A percentile compares a stretch with the other conserved stretches of the same genome.
phyloP scores from a whole-genome alignment of 768 basidiomycete species.

The Candolleomyces eurysporus region DNA sequence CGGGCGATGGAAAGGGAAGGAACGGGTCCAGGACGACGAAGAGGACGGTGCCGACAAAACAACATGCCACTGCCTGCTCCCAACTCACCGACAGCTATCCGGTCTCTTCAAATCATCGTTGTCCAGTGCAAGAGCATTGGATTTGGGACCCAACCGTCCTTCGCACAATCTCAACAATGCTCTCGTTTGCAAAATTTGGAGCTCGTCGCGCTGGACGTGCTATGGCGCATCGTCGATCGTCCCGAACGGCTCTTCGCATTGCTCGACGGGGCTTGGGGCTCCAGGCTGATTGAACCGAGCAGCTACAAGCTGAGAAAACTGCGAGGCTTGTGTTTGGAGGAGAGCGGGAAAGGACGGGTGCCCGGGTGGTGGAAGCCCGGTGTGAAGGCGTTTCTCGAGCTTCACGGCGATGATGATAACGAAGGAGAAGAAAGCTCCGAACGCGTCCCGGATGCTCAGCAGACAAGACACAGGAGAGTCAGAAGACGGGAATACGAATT shows the following conservation, averaged over 20 bases:
- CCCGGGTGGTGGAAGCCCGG: not conserved
- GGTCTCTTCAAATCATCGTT: not conserved
- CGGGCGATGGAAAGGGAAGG: too few relatives aligned
- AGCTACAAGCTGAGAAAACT: not conserved
- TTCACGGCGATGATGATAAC: not conserved
- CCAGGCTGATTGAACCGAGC: not conserved
- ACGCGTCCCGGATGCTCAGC: not conserved
- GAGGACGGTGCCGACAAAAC: not conserved
- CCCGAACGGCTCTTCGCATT: conserved; percentile 17
- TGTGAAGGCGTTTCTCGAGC: not conserved
- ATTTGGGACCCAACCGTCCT: not conserved
- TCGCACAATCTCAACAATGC: conserved; percentile 12
- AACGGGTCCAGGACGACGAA: not conserved
- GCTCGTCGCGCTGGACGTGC: conserved; percentile 14
- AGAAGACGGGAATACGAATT: conserved; percentile 1
- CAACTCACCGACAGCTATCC: not conserved
- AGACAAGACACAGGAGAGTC: not conserved
- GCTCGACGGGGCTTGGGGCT: conserved; percentile 5
- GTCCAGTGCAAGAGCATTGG: not conserved
- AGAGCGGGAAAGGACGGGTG: conserved; percentile 4
- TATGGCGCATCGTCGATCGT: conserved; percentile 19
- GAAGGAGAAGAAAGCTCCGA: not conserved
- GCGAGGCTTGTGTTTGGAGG: conserved; percentile 4
- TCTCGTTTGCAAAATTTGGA: conserved; percentile 18
- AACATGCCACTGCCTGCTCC: not conserved